Percentiles rank a stretch among this genome's conserved stretches.
phyloP scores from a whole-genome alignment of 495 filamentous ascomycete genomes.

The Aspergillus egyptiacus region DNA sequence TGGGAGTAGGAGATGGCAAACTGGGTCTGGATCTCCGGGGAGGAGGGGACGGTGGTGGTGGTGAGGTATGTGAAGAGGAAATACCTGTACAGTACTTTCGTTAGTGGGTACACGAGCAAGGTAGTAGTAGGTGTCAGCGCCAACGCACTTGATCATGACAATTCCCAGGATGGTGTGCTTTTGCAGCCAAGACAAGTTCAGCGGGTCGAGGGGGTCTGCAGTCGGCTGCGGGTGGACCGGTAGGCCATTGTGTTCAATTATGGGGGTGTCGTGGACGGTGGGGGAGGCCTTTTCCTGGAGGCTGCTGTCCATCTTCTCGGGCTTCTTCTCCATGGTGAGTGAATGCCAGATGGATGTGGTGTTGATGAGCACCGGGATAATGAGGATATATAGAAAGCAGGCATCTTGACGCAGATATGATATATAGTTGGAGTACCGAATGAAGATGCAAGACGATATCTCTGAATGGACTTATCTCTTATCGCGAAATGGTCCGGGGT shows the following conservation, averaged over 20 bases:
- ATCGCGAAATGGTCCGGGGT: no score
- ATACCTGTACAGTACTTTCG: constrained; percentile 43
- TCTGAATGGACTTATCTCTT: no score
- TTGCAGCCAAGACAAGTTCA: constrained; percentile 49
- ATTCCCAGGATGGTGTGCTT: constrained; percentile 50
- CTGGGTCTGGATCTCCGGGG: constrained; percentile 45
- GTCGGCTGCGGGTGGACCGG: constrained; percentile 47
- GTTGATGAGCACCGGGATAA: no score
- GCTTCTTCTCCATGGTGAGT: constrained; percentile 1
- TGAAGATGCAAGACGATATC: constrained; percentile 15
- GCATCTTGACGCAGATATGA: not conserved
- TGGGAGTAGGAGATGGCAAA: constrained; percentile 46
- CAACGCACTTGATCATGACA: constrained; percentile 51
- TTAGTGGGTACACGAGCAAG: not conserved
- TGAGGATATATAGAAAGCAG: not conserved
- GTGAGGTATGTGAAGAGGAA: constrained; percentile 62
- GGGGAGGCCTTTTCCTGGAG: constrained; percentile 3
- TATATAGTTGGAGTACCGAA: constrained; percentile 8
- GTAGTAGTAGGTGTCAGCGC: not conserved
- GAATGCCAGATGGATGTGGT: no score
- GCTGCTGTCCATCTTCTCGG: constrained; percentile 5
- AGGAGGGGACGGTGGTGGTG: constrained; percentile 56
- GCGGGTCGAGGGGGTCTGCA: constrained; percentile 49
- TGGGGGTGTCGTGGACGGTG: constrained; percentile 7
- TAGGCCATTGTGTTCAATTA: constrained; percentile 30